Evolutionary conservation across 2,329 filamentous ascomycete species (phyloP).

Genomic region (Sclerotinia borealis): DNA sequence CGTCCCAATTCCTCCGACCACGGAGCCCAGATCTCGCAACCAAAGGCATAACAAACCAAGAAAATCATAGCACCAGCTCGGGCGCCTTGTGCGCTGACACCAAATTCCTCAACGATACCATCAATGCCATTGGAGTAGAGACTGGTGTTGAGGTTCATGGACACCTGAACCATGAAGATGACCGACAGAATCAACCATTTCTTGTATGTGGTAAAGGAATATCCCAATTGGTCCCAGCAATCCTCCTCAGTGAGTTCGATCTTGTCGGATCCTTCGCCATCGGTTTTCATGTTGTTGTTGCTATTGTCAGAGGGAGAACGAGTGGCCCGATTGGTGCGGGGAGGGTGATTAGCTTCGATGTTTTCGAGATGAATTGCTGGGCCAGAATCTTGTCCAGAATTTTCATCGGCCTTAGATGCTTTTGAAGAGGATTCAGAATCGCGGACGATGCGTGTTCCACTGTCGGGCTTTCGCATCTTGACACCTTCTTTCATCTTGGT

Average conservation of each 20-base stretch:
- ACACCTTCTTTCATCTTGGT: not conserved
- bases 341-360: not conserved
- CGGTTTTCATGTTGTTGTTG: not conserved
- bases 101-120: slow-evolving; percentile 62
- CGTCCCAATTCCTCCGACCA: slow-evolving; percentile 81
- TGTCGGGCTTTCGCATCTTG: not conserved
- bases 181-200: slow-evolving; percentile 68
- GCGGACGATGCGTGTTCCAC: not conserved
- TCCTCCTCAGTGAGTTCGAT: slow-evolving; percentile 47
- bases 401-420: not conserved
- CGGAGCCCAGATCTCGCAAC: slow-evolving; percentile 82
- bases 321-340: not conserved
- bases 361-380: not conserved
- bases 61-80: slow-evolving; percentile 73
- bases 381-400: not conserved
- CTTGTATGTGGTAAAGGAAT: slow-evolving; percentile 51
- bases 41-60: slow-evolving; percentile 74
- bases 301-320: slow-evolving; percentile 1
- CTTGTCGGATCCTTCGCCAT: slow-evolving; percentile 1
- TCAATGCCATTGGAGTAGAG: slow-evolving; percentile 64
- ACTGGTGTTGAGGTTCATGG: slow-evolving; percentile 75
- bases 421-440: not conserved
- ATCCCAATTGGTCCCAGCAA: slow-evolving; percentile 62
- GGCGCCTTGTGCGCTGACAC: slow-evolving; percentile 61
- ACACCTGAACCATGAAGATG: slow-evolving; percentile 67